Evolutionary conservation across 352 stramenopile genomes (phyloP).

Genomic region (Globisporangium orthogonon): DNA sequence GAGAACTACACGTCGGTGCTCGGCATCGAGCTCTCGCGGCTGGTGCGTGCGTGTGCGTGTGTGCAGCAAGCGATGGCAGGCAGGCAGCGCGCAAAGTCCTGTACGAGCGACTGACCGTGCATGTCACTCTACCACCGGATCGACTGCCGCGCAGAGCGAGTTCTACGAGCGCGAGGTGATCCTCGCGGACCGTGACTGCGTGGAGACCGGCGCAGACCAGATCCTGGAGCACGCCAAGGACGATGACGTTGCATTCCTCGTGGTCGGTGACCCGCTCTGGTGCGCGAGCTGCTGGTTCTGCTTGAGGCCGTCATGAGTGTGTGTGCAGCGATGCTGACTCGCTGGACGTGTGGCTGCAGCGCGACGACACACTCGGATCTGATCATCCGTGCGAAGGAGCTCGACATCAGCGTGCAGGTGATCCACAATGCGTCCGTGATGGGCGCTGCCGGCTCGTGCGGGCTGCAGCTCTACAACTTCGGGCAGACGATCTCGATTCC

Average conservation of each 20-base stretch:
- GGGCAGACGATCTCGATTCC: slow-evolving; percentile 98
- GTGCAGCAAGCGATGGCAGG: neutral
- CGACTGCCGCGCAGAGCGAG: slow-evolving; percentile 49
- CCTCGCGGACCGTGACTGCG: slow-evolving; percentile 91
- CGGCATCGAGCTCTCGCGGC: slow-evolving; percentile 78
- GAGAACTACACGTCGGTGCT: slow-evolving; percentile 98
- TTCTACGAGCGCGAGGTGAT: slow-evolving; percentile 93
- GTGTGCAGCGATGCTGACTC: neutral
- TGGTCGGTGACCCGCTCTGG: slow-evolving; percentile 97
- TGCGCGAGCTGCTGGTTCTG: slow-evolving; percentile 12
- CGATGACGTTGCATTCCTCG: slow-evolving; percentile 94
- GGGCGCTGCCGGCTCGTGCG: slow-evolving; percentile 93
- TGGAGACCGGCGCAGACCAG: slow-evolving; percentile 95
- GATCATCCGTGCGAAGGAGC: slow-evolving; percentile 92
- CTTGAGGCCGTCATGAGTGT: neutral
- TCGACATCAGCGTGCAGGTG: slow-evolving; percentile 93
- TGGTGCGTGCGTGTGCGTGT: slow-evolving; percentile 36
- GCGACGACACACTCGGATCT: slow-evolving; percentile 98
- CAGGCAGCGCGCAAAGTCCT: neutral
- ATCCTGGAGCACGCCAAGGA: slow-evolving; percentile 92
- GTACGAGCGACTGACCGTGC: neutral
- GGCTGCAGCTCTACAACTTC: slow-evolving; percentile 98
- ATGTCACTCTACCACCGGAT: neutral
- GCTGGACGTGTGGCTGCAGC: slow-evolving; percentile 16
- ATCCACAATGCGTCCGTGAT: slow-evolving; percentile 99